Conservation (phyloP, 768 basidiomycete genomes). For the Aureoboletus auriporus region DNA sequence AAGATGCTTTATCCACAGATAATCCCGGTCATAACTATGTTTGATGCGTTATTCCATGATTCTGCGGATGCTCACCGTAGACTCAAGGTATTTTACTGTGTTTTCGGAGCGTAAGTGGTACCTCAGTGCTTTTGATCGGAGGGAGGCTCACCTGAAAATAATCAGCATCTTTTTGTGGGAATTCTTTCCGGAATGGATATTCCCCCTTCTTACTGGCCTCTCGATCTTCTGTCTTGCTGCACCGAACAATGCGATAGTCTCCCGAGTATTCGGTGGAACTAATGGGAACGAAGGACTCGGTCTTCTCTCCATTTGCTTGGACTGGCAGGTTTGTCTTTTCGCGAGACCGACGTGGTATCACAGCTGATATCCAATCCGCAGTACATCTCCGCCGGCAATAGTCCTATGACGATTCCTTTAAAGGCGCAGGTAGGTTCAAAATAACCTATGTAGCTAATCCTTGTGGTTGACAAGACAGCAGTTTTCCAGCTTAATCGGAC, state of each 20-base stretch:
- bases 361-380: background rate
- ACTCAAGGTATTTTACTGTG: constrained; percentile 29
- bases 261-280: constrained; percentile 57
- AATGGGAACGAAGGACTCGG: constrained; percentile 64
- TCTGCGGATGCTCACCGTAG: constrained; percentile 36
- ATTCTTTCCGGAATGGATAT: constrained; percentile 33
- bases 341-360: background rate
- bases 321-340: constrained; percentile 50
- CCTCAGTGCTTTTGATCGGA: constrained; percentile 15
- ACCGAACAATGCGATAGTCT: constrained; percentile 45
- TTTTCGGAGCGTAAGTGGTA: constrained; percentile 29
- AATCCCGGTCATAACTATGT: constrained; percentile 20
- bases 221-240: constrained; percentile 59
- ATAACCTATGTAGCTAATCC: background rate
- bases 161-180: constrained; percentile 34
- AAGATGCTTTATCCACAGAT: constrained; percentile 41
- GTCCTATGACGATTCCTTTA: constrained; percentile 50
- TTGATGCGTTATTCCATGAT: constrained; percentile 40
- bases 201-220: constrained; percentile 60
- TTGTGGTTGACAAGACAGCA: constrained; percentile 3
- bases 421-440: constrained; percentile 38
- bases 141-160: background rate
- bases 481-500: constrained; percentile 47
- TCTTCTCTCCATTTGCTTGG: constrained; percentile 52
- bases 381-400: constrained; percentile 18